Evolutionary conservation across 73 alveolate genomes (phyloP), one percentile per base, ranked within the genome.

Genomic region (Paramecium sexaurelia): DNA sequence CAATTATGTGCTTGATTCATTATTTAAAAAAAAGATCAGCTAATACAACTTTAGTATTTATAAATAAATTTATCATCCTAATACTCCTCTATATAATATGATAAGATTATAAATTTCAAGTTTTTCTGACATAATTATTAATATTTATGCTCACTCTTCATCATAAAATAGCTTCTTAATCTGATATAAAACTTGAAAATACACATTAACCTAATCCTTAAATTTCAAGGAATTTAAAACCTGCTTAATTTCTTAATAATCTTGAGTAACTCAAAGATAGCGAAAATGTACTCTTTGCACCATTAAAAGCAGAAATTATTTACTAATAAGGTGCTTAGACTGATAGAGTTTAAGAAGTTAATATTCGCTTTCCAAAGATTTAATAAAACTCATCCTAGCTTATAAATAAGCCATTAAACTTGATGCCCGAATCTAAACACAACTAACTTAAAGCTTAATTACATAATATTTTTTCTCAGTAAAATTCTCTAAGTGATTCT

Each of bases 351-450:
- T 26, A 32, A 61, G 83, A 61, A 32, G 7, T 61, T 24, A 29
- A 26, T 11, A 61, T 61, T 7, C 83, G 43, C 9, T 32, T 61
- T 11, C 83, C 83, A 3, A 61, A 32, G 11, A 61, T 61, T 61
- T 29, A 61, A 29, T 61, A 61, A 61, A 61, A 61, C 43, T 61
- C 83, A 10, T 61, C 83, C 37, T 13, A 61, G 13, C 67, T 15
- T 17, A 51, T 51, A 7, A 61, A 29, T 61, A 61, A 61, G 26
- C 83, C 83, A 29, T 32, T 61, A 26, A 32, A 29, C 83, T 9
- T 61, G 26, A 61, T 61, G 83, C 83, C 83, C 2, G 83, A 61
- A 61, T 61, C 83, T 1, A 61, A 61, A 61, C 83, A 61, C 83
- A 22, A 61, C 26, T 11, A 61, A 61, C 43, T 61, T 11, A 61